Conservation (phyloP, 202 grass and related monocot species). For the Hordeum pubiflorum region DNA sequence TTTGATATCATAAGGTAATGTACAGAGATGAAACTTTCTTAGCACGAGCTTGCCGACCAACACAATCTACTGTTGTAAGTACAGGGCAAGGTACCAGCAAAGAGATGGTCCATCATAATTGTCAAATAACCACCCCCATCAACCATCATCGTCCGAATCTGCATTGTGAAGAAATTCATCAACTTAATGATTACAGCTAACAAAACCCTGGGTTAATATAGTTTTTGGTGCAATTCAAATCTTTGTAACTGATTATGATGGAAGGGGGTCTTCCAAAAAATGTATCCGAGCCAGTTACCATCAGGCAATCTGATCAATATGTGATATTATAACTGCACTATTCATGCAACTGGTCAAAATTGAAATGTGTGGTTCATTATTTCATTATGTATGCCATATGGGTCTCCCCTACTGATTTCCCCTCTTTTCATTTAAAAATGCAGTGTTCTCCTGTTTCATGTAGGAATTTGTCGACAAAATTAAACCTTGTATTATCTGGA, state of each 20-base stretch:
- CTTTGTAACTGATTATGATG: background rate
- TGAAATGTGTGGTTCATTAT: background rate
- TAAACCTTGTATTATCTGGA: background rate
- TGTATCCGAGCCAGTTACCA: conserved; percentile 9
- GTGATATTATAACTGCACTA: background rate
- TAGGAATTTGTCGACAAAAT: background rate
- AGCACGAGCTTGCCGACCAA: conserved; percentile 19
- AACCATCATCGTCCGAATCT: conserved; percentile 79
- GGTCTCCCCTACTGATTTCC: conserved; percentile 1
- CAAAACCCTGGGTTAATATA: background rate
- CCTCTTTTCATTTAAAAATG: background rate
- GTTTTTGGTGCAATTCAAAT: background rate
- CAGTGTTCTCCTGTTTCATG: conserved; percentile 14
- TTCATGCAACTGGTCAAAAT: background rate
- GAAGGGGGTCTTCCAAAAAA: background rate
- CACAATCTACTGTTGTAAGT: conserved; percentile 27
- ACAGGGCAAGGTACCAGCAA: conserved; percentile 32
- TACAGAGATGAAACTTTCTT: conserved; percentile 34
- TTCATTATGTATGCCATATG: background rate
- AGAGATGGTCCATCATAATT: conserved; percentile 20
- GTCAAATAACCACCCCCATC: conserved; percentile 40
- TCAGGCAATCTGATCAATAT: background rate
- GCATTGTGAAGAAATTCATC: conserved; percentile 25
- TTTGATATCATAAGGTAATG: conserved; percentile 36
- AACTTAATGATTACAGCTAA: conserved; percentile 8